Evolutionary conservation across 371 early-diverging fungal genomes (phyloP), one percentile per base, ranked within the genome.

Genomic region (Mortierella sp.): DNA sequence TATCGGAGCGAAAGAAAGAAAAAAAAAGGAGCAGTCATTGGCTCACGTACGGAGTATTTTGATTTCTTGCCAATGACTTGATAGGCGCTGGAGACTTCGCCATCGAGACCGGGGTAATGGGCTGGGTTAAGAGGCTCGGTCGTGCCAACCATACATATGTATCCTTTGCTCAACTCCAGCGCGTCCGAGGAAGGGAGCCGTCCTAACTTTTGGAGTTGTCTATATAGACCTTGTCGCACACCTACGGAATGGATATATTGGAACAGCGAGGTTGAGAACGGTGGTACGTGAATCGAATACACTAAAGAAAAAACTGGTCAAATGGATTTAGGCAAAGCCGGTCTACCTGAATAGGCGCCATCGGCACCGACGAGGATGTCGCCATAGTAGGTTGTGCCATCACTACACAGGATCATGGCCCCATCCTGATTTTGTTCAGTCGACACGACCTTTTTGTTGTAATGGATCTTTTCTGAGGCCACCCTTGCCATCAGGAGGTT

Each of bases 281-380:
- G 10, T 44, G 35, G 35, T 35, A 2, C 11, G 46, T 44, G 12
- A 44, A 44, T 8, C 46, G 46, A 44, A 44, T 35, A 35, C 35
- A 35, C 35, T 35, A 35, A 3, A 35, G 35, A 35, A 35, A 35
- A 35, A 35, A 2, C 35, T 35, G 35, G 35, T 35, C 35, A 35
- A 35, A 35, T 35, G 35, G 35, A 2, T 2, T 35, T 35, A 35
- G 35, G 3, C 3, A 35, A 35, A 35, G 35, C 3, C 3, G 35
- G 0, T 0, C 3, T 44, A 44, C 46, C 46, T 44, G 46, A 44
- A 44, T 80, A 80, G n/a, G 72, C 72, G 2, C 77, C 77, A 18
- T 77, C 79, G 49, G 78, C 78, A 4, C 75, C 79, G 5, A 71
- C 79, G 35, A 79, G 58, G 49, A 79, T 70, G n/a, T 79, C 75